Evolutionary conservation across 441 rosid genomes (phyloP), one percentile per base, ranked within the genome.

Genomic region (Erysimum cheiri): DNA sequence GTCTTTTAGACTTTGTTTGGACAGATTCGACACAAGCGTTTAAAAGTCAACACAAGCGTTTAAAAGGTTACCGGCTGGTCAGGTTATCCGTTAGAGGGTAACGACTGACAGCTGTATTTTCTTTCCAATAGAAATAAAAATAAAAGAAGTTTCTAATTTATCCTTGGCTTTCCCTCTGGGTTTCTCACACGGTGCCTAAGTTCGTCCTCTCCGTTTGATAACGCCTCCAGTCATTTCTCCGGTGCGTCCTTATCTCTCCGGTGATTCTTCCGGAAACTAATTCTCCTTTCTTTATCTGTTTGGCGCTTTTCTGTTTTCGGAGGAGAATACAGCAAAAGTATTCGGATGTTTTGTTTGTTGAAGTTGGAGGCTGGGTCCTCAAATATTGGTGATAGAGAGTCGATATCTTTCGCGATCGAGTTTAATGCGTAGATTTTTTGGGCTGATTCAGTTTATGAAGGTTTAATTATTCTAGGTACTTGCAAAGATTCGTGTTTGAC

Each of bases 31-130:
- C 46, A 24, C 32, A 72, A 36, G 41, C 33, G 35, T 17, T 19
- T 7, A 43, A 50, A 73, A 64, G 81, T 77, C 81, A 80, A 80
- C 76, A 13, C 35, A 56, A 70, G 28, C n/a, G n/a, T n/a, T n/a
- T 17, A 0, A 5, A 67, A 61, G 28, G 49, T 46, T 9, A 78
- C 85, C 72, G 85, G 83, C 56, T 72, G 14, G 41, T 47, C 83
- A 74, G 69, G 84, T 84, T 37, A 64, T 28, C 67, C 13, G 40
- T 44, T 28, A 15, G 8, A 2, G 24, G 8, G 65, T 13, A 32
- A 60, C 12, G 54, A 50, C 54, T 15, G 69, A 17, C 70, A 68
- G 70, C 69, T 63, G 65, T 60, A 13, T 47, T 6, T 6, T 15
- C 3, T 2, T 29, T 24, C 1, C 2, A 4, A 47, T 17, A 29